These are phyloP conservation scores for Colletotrichum sp. DNA, from an alignment of 2,329 filamentous ascomycete species.

Conservation along the genomic window DNA sequence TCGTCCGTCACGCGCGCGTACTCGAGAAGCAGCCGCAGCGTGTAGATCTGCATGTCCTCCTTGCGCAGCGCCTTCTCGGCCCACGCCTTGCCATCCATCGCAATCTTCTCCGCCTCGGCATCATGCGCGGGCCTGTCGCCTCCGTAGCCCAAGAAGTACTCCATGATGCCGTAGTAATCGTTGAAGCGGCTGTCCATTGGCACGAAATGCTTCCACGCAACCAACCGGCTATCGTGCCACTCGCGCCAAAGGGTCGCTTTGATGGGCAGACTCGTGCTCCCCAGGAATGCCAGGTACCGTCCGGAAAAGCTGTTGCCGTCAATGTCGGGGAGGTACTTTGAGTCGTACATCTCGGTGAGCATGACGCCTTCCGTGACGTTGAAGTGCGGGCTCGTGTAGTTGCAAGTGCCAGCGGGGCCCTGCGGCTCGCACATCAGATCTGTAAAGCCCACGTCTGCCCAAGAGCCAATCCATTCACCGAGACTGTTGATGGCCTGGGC, in stretches of 20 bases:
- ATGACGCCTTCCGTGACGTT: slow-evolving; percentile 40
- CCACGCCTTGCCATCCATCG: slow-evolving; percentile 70
- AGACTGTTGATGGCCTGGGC: slow-evolving; percentile 50
- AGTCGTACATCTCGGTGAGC: slow-evolving; percentile 59
- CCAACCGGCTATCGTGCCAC: slow-evolving; percentile 78
- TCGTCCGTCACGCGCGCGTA: slow-evolving; percentile 63
- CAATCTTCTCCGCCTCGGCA: slow-evolving; percentile 66
- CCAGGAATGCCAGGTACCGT: slow-evolving; percentile 72
- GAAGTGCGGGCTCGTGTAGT: slow-evolving; percentile 55
- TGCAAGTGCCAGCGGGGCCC: slow-evolving; percentile 43
- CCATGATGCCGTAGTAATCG: slow-evolving; percentile 75
- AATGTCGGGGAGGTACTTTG: slow-evolving; percentile 77
- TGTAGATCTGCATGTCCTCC: slow-evolving; percentile 78
- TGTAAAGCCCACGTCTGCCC: slow-evolving; percentile 57
- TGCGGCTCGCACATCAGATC: slow-evolving; percentile 57
- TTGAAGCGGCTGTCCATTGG: slow-evolving; percentile 78
- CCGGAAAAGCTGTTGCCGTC: slow-evolving; percentile 78
- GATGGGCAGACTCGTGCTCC: slow-evolving; percentile 73
- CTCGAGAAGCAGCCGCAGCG: slow-evolving; percentile 67
- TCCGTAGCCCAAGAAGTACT: slow-evolving; percentile 73
- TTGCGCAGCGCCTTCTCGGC: slow-evolving; percentile 69
- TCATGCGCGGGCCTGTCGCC: slow-evolving; percentile 54
- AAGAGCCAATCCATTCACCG: slow-evolving; percentile 52
- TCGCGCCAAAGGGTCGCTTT: slow-evolving; percentile 81
- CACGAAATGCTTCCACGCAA: slow-evolving; percentile 82